Evolutionary conservation across 1,139 yeast genomes (phyloP).

Genomic region (Pneumocystis carinii): DNA sequence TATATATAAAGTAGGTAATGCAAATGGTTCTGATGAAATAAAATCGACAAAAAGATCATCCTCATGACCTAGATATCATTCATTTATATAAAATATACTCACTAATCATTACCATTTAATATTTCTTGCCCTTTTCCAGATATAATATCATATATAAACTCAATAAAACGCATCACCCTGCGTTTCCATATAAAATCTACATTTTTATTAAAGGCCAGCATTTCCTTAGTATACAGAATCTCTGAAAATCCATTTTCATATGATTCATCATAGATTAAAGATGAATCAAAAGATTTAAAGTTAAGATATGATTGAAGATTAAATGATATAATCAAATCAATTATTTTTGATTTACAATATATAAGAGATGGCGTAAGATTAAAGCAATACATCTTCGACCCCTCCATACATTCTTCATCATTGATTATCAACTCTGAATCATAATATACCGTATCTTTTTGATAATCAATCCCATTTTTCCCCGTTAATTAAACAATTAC

Average conservation of each 20-base stretch:
- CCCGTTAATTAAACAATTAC: not conserved
- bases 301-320: conserved; percentile 84
- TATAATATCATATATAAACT: conserved; percentile 64
- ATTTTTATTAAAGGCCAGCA: conserved; percentile 80
- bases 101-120: conserved; percentile 32
- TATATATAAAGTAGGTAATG: not conserved
- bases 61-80: not conserved
- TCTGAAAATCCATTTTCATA: conserved; percentile 24
- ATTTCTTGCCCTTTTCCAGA: conserved; percentile 39
- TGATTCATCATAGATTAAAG: conserved; percentile 65
- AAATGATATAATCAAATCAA: conserved; percentile 61
- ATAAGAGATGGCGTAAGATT: conserved; percentile 79
- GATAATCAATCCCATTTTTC: not conserved
- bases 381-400: conserved; percentile 40
- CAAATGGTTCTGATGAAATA: conserved; percentile 2
- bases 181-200: conserved; percentile 66
- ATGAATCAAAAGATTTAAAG: conserved; percentile 75
- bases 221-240: conserved; percentile 69
- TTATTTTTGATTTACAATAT: conserved; percentile 76
- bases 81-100: conserved; percentile 39
- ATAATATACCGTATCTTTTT: not conserved
- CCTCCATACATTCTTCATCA: not conserved
- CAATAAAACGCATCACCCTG: conserved; percentile 78
- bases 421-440: not conserved
- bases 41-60: not conserved